Percentiles rank a stretch among this genome's conserved stretches.
These are phyloP conservation scores for Suillus clintonianus DNA, from an alignment of 768 basidiomycete genomes.

Conservation along the genomic window DNA sequence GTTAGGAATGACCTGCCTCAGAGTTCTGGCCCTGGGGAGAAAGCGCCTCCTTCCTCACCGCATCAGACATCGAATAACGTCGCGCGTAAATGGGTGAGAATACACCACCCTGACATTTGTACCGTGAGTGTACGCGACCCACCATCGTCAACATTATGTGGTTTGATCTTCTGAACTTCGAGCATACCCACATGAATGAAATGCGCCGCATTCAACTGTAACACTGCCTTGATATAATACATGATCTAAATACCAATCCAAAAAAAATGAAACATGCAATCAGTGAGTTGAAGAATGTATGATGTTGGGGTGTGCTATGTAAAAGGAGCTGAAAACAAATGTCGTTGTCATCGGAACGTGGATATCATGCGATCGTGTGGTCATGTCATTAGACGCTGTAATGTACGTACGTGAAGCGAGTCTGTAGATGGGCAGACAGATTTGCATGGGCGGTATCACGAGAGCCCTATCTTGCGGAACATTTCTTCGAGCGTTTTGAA, in stretches of 20 bases:
- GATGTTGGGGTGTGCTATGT: not conserved
- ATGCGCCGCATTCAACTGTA: not conserved
- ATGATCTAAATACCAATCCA: not conserved
- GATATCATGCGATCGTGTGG: slow-evolving; percentile 5
- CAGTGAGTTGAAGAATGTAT: not conserved
- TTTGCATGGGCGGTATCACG: slow-evolving; percentile 27
- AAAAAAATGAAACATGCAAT: not conserved
- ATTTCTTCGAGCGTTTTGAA: slow-evolving; percentile 87
- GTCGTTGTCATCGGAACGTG: not conserved
- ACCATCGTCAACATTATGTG: not conserved
- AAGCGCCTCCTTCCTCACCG: not conserved
- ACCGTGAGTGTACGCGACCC: not conserved
- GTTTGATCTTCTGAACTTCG: not conserved
- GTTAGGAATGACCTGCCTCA: not conserved
- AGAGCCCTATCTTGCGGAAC: slow-evolving; percentile 69
- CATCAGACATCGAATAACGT: too few relatives aligned
- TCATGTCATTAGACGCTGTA: slow-evolving; percentile 1
- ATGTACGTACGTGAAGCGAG: slow-evolving; percentile 1
- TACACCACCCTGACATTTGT: too few relatives aligned
- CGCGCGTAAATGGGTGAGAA: too few relatives aligned
- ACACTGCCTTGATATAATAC: not conserved
- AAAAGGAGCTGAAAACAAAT: not conserved
- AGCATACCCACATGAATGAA: not conserved
- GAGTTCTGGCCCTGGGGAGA: not conserved
- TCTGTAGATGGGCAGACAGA: not conserved